phyloP scores from a whole-genome alignment of 169 alveolate species.

The Plasmodium gonderi region DNA sequence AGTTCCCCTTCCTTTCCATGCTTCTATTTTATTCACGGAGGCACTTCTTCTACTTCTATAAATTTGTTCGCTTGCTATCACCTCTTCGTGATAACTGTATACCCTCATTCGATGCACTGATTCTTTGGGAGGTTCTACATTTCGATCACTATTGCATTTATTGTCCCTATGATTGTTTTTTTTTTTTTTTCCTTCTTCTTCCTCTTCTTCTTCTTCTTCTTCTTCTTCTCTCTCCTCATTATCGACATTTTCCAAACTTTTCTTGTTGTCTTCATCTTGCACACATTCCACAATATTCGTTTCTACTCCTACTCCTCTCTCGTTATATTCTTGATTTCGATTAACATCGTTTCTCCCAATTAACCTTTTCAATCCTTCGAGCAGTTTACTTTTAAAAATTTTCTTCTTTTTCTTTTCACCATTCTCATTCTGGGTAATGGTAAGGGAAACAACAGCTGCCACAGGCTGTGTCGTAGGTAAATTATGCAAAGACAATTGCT shows the following conservation, averaged over 20 bases:
- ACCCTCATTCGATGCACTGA: neutral
- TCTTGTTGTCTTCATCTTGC: neutral
- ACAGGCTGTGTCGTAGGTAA: neutral
- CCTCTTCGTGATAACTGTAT: slow-evolving; percentile 1
- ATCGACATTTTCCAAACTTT: neutral
- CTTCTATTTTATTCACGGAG: neutral
- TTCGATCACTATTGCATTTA: neutral
- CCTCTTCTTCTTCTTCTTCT: neutral
- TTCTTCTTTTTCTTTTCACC: neutral
- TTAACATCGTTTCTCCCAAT: neutral
- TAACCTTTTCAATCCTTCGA: neutral
- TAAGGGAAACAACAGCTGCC: neutral
- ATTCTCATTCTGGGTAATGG: neutral
- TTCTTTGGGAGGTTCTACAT: neutral
- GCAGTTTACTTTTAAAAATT: neutral
- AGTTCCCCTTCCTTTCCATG: neutral
- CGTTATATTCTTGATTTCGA: neutral
- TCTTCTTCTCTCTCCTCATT: neutral
- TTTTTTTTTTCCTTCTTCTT: neutral
- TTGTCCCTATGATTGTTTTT: neutral
- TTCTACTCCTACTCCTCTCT: neutral
- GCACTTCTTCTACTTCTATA: neutral
- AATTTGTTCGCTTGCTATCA: neutral
- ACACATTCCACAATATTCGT: too few relatives aligned
- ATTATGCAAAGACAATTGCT: neutral